Evolutionary conservation across 1,284 basidiomycete species (phyloP).

Genomic region (Cutaneotrichosporon dermatis): DNA sequence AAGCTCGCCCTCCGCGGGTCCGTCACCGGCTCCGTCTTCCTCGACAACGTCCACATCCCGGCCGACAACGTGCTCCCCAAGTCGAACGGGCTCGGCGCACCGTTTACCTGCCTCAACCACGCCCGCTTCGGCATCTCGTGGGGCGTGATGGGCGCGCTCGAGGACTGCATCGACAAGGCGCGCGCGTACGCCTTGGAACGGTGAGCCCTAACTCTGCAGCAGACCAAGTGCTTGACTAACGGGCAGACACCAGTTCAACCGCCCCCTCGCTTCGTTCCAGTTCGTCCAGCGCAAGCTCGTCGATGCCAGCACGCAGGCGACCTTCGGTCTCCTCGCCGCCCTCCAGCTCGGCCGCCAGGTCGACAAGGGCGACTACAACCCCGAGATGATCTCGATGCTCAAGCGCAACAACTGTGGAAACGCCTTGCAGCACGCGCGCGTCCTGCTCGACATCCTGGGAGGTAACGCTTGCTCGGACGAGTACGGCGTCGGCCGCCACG

Average conservation of each 20-base stretch:
- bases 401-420: slow-evolving; percentile 97
- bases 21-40: slow-evolving; percentile 86
- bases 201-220: neutral
- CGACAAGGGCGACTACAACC: slow-evolving; percentile 69
- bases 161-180: slow-evolving; percentile 78
- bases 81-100: slow-evolving; percentile 68
- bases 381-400: slow-evolving; percentile 90
- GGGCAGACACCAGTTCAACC: slow-evolving; percentile 63
- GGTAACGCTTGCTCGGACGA: slow-evolving; percentile 88
- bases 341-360: slow-evolving; percentile 80
- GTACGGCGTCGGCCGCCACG: slow-evolving; percentile 82
- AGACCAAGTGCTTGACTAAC: too few relatives aligned
- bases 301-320: slow-evolving; percentile 80
- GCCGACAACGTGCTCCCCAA: slow-evolving; percentile 70
- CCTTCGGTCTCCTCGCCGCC: slow-evolving; percentile 72
- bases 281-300: slow-evolving; percentile 94
- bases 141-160: slow-evolving; percentile 90
- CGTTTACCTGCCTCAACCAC: slow-evolving; percentile 87
- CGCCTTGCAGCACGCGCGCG: slow-evolving; percentile 74
- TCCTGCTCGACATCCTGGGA: slow-evolving; percentile 80
- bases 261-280: slow-evolving; percentile 90
- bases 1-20: slow-evolving; percentile 87
- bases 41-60: slow-evolving; percentile 73
- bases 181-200: slow-evolving; percentile 80
- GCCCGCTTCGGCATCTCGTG: slow-evolving; percentile 88